Percentiles rank a stretch among this genome's conserved stretches.
phyloP scores from a whole-genome alignment of 164 flowering plant genomes.

The Hamamelis virginiana region DNA sequence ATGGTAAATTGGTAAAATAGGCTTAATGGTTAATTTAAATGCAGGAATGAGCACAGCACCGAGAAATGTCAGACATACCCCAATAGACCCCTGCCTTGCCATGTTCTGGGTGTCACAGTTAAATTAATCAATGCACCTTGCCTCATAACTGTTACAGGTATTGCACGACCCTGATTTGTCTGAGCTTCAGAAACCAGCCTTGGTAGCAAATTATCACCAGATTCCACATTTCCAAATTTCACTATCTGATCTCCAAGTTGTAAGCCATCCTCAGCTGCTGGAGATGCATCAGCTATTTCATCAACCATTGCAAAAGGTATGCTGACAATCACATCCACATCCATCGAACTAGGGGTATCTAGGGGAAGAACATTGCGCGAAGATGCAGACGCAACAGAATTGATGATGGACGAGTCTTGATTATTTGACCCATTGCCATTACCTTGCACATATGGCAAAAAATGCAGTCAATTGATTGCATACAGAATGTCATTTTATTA shows the following conservation, averaged over 20 bases:
- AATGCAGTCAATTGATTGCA: not conserved
- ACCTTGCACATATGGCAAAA: conserved; percentile 17
- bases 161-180: conserved; percentile 50
- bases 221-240: conserved; percentile 85
- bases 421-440: conserved; percentile 24
- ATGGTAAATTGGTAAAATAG: too few species aligned
- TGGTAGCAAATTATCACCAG: conserved; percentile 63
- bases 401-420: conserved; percentile 15
- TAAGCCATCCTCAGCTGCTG: conserved; percentile 92
- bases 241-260: conserved; percentile 93
- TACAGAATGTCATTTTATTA: not conserved
- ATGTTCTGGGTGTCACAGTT: conserved; percentile 75
- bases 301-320: conserved; percentile 85
- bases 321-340: conserved; percentile 40
- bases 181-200: conserved; percentile 81
- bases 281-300: conserved; percentile 85
- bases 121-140: conserved; percentile 65
- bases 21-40: not conserved
- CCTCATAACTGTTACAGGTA: conserved; percentile 59
- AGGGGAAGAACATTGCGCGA: conserved; percentile 20
- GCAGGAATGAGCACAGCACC: not conserved
- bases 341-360: conserved; percentile 39
- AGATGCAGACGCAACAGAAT: conserved; percentile 27
- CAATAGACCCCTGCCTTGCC: conserved; percentile 85
- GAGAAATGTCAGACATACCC: conserved; percentile 54